Conservation (phyloP, 1,139 yeast species). For the Protomyces pachydermus region DNA sequence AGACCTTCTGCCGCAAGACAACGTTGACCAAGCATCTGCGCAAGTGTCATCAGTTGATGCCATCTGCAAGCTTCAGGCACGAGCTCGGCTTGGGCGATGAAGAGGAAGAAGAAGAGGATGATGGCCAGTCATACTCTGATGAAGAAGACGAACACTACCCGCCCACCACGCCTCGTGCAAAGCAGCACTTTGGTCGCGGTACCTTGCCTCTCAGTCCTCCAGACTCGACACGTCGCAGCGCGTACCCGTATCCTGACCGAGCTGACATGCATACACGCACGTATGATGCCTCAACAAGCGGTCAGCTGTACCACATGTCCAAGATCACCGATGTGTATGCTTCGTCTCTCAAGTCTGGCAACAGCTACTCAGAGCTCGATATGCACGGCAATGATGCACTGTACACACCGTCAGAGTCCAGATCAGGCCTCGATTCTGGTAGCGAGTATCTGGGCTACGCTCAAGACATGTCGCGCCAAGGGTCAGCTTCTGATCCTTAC, state of each 20-base stretch:
- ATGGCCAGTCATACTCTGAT: not conserved
- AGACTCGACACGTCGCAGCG: conserved; percentile 16
- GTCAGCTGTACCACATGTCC: not conserved
- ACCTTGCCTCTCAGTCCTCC: conserved; percentile 20
- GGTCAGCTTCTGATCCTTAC: not conserved
- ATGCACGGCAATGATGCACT: not conserved
- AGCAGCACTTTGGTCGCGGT: conserved; percentile 2
- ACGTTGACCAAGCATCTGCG: conserved; percentile 29
- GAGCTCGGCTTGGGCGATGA: not conserved
- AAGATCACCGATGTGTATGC: not conserved
- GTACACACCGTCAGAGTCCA: not conserved
- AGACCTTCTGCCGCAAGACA: conserved; percentile 40
- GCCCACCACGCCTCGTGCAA: not conserved
- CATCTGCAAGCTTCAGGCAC: not conserved
- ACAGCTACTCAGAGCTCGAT: not conserved
- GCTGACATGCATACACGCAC: not conserved
- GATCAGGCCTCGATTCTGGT: not conserved
- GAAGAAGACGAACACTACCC: not conserved
- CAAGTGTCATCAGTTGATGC: conserved; percentile 24
- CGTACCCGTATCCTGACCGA: not conserved
- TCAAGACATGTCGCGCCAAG: not conserved
- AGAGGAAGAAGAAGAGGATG: not conserved
- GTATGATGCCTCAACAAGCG: not conserved
- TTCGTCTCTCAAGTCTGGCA: not conserved
- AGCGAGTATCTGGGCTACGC: not conserved